These are phyloP conservation scores for Podaxis pistillaris DNA, from an alignment of 768 basidiomycete genomes.

Conservation along the genomic window DNA sequence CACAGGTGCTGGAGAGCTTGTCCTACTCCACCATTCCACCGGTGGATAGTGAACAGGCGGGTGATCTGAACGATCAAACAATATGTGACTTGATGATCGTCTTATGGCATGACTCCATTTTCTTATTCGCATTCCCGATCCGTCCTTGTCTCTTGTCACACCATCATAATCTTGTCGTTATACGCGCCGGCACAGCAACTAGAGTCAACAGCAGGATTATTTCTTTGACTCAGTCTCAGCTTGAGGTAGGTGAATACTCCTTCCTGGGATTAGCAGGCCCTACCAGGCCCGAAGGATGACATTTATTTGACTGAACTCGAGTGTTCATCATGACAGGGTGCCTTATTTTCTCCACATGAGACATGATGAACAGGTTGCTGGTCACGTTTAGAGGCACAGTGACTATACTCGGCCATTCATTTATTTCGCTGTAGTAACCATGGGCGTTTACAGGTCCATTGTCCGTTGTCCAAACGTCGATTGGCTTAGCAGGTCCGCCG, in stretches of 20 bases:
- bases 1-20: too few species aligned
- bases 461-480: not conserved
- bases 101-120: not conserved
- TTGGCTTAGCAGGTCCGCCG: not conserved
- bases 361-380: not conserved
- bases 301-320: not conserved
- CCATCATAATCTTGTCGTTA: not conserved
- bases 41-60: too few species aligned
- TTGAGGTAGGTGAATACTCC: not conserved
- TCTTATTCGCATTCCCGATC: not conserved
- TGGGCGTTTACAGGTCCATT: not conserved
- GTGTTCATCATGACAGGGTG: not conserved
- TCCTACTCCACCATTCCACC: too few species aligned
- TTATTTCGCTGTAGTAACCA: not conserved
- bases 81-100: not conserved
- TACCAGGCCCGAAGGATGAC: not conserved
- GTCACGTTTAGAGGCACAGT: not conserved
- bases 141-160: not conserved
- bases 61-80: not conserved
- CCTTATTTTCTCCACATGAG: not conserved
- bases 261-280: not conserved
- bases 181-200: not conserved
- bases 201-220: not conserved
- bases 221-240: not conserved
- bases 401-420: not conserved